Conservation (phyloP, 805 yeast genomes). For the Saccharomycopsis lassenensis region DNA sequence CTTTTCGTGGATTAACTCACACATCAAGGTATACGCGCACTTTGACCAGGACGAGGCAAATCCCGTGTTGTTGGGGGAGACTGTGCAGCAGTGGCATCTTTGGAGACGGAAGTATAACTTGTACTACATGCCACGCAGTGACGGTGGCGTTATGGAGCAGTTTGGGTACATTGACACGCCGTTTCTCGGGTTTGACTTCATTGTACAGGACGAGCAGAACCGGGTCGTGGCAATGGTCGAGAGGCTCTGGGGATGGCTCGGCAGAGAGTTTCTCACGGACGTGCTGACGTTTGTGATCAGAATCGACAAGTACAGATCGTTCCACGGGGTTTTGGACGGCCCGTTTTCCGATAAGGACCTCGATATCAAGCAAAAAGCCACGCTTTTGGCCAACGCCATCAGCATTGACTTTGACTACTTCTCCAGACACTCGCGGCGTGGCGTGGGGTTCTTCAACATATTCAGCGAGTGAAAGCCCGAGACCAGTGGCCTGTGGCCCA, state of each 20-base stretch:
- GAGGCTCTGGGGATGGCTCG: constrained; percentile 91
- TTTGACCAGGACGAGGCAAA: constrained; percentile 29
- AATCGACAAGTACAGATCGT: constrained; percentile 42
- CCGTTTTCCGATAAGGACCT: constrained; percentile 30
- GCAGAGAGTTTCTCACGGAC: constrained; percentile 87
- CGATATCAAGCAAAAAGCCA: constrained; percentile 74
- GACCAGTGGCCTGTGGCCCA: too few relatives aligned
- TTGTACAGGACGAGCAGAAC: constrained; percentile 49
- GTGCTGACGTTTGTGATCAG: constrained; percentile 85
- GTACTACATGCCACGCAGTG: too few relatives aligned
- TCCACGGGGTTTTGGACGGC: constrained; percentile 28
- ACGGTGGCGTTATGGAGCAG: too few relatives aligned
- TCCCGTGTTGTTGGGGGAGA: constrained; percentile 59
- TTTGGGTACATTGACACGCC: constrained; percentile 86
- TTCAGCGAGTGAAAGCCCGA: too few relatives aligned
- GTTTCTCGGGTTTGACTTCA: constrained; percentile 77
- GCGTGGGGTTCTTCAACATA: constrained; percentile 24
- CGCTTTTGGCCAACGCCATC: constrained; percentile 76
- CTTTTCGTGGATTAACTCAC: constrained; percentile 82
- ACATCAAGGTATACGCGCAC: constrained; percentile 49
- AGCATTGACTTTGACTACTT: constrained; percentile 94
- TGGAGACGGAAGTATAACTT: constrained; percentile 87
- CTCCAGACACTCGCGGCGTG: constrained; percentile 73
- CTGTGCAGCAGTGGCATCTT: constrained; percentile 87
- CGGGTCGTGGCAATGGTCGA: constrained; percentile 66